Conservation (phyloP, 2,329 filamentous ascomycete species). For the Cyanodermella asteris region DNA sequence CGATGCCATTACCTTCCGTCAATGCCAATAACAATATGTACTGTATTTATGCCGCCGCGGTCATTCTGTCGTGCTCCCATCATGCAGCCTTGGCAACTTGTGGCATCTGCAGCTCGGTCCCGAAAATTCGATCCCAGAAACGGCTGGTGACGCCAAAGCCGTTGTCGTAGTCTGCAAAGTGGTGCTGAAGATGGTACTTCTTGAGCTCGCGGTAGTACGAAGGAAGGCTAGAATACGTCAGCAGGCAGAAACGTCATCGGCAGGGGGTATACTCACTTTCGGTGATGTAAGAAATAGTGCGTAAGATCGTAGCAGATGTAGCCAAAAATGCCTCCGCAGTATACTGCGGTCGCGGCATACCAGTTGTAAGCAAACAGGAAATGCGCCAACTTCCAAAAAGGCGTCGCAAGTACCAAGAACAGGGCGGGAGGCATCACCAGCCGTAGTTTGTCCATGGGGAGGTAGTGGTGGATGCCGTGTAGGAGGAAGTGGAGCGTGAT, state of each 20-base stretch:
- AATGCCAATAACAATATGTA: too few relatives aligned
- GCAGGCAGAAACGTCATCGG: background rate
- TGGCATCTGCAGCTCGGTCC: slow-evolving; percentile 46
- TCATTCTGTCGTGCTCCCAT: too few relatives aligned
- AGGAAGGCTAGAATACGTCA: slow-evolving; percentile 36
- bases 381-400: slow-evolving; percentile 86
- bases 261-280: slow-evolving; percentile 35
- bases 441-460: slow-evolving; percentile 96
- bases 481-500: slow-evolving; percentile 80
- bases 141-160: slow-evolving; percentile 91
- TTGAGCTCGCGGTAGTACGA: slow-evolving; percentile 79
- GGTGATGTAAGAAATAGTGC: slow-evolving; percentile 95
- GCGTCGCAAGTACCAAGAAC: slow-evolving; percentile 60
- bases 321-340: slow-evolving; percentile 78
- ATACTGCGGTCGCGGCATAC: slow-evolving; percentile 58
- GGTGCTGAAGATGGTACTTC: slow-evolving; percentile 92
- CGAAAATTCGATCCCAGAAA: slow-evolving; percentile 89
- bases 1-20: too few relatives aligned
- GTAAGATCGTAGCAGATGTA: slow-evolving; percentile 95
- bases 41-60: too few relatives aligned
- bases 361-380: slow-evolving; percentile 63
- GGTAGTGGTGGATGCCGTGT: slow-evolving; percentile 91
- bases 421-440: slow-evolving; percentile 91
- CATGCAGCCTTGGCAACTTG: slow-evolving; percentile 12
- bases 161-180: slow-evolving; percentile 95